Percentiles rank a stretch among this genome's conserved stretches.
These are phyloP conservation scores for Plasmodium inui DNA, from an alignment of 169 alveolate genomes.

Conservation along the genomic window DNA sequence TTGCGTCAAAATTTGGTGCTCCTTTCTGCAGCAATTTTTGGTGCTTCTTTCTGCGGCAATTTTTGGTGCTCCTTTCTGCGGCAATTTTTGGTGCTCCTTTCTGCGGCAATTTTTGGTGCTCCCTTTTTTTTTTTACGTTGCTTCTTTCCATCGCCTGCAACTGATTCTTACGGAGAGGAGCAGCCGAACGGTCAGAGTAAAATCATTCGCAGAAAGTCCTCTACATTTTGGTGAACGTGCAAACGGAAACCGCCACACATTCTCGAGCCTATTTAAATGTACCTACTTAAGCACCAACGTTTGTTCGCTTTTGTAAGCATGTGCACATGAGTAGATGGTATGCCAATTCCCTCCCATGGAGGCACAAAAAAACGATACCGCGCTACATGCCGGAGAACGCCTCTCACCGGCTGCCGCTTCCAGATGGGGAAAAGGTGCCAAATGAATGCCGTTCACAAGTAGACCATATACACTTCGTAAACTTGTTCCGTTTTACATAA, in stretches of 20 bases:
- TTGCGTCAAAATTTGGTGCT: neutral
- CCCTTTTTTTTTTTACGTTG: neutral
- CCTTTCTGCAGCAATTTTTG: neutral
- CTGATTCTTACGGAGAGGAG: neutral
- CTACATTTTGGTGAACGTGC: neutral
- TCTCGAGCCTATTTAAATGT: neutral
- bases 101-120: neutral
- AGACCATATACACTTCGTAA: neutral
- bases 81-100: neutral
- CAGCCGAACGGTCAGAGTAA: neutral
- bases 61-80: neutral
- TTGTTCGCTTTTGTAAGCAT: neutral
- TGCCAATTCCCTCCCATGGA: neutral
- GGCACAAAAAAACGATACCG: neutral
- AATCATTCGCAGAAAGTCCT: neutral
- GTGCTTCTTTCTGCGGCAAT: neutral
- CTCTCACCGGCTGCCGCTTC: neutral
- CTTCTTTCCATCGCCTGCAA: neutral
- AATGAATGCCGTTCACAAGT: neutral
- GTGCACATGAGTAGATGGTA: conserved; percentile 6
- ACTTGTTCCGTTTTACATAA: neutral
- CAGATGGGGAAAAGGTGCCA: neutral
- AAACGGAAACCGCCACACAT: neutral
- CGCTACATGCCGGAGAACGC: neutral
- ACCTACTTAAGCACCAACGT: neutral